These are phyloP conservation scores for Nicotiana tabacum DNA, from an alignment of 257 asterid species.

Conservation along the genomic window DNA sequence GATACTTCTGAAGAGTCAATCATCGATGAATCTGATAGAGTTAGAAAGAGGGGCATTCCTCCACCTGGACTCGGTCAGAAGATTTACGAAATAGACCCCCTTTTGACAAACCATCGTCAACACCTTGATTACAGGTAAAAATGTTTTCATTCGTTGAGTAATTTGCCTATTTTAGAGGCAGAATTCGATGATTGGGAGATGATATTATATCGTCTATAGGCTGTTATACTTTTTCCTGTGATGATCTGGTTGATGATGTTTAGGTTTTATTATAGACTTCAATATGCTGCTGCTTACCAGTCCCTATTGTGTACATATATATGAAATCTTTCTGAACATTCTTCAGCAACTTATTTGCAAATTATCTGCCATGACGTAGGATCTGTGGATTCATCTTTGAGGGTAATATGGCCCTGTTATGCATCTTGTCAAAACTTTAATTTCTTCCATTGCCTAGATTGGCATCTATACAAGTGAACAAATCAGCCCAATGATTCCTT, in stretches of 20 bases:
- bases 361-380: background rate
- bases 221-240: background rate
- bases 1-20: slow-evolving; percentile 28
- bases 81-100: slow-evolving; percentile 89
- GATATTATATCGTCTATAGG: background rate
- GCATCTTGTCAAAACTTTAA: background rate
- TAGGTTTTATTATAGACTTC: background rate
- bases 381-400: background rate
- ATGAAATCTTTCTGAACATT: background rate
- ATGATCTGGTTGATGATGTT: background rate
- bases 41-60: slow-evolving; percentile 49
- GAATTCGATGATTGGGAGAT: background rate
- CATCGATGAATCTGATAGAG: slow-evolving; percentile 48
- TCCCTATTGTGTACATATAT: background rate
- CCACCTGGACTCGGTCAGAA: slow-evolving; percentile 84
- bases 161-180: background rate
- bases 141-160: background rate
- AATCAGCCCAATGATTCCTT: background rate
- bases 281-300: background rate
- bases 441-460: background rate
- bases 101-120: slow-evolving; percentile 47
- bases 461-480: background rate
- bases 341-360: background rate
- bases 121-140: slow-evolving; percentile 90
- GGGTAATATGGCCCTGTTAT: background rate